Evolutionary conservation across 306 rosid genomes (phyloP).

Genomic region (Fragaria ananassa): DNA sequence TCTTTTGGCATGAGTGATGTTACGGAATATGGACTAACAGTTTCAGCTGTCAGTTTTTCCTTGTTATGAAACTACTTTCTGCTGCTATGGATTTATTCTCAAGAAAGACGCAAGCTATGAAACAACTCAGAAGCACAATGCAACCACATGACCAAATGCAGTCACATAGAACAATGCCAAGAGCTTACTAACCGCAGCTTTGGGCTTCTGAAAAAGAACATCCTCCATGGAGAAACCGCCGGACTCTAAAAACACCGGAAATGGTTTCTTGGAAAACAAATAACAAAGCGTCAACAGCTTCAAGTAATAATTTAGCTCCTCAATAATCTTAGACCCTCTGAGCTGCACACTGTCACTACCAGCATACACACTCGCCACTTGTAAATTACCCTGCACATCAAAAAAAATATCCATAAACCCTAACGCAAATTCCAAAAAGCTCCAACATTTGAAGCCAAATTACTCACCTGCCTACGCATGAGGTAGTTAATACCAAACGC

Average conservation of each 20-base stretch:
- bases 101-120: not conserved
- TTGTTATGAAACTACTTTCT: not conserved
- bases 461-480: conserved; percentile 80
- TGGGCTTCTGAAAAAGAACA: conserved; percentile 89
- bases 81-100: not conserved
- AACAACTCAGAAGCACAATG: not conserved
- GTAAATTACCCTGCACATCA: conserved; percentile 60
- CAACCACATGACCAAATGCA: not conserved
- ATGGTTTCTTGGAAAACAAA: conserved; percentile 86
- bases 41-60: not conserved
- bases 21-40: not conserved
- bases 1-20: not conserved
- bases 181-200: conserved; percentile 73
- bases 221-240: conserved; percentile 71
- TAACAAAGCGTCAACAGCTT: conserved; percentile 73
- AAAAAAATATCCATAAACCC: not conserved
- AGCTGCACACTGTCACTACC: conserved; percentile 68
- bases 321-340: conserved; percentile 65
- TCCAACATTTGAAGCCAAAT: conserved; percentile 1
- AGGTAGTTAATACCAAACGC: conserved; percentile 94
- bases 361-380: conserved; percentile 89
- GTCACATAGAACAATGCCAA: not conserved
- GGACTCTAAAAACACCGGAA: conserved; percentile 84
- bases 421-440: not conserved
- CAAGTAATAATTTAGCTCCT: conserved; percentile 59